Evolutionary conservation across 768 basidiomycete species (phyloP), one percentile per base, ranked within the genome.

Genomic region (Calocybe gangraenosa): DNA sequence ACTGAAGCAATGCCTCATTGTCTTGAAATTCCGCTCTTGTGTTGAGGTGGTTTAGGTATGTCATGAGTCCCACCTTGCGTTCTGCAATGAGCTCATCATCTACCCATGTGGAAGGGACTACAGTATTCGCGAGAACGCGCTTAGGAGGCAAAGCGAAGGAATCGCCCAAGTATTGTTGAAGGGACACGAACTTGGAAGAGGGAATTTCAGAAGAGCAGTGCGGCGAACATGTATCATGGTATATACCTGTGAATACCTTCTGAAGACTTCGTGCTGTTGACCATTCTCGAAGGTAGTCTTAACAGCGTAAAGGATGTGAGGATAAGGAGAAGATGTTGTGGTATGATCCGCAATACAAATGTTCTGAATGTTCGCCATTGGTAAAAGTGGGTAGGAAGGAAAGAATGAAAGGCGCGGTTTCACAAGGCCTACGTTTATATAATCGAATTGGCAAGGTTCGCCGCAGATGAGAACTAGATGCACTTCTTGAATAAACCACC

Each of bases 161-260:
- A 40, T 60, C 61, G 25, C 58, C 53, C 10, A 64, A 52, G 19
- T 49, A 46, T 20, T 56, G 51, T 19, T 37, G 23, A 22, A 44
- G 47, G 5, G n/a, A 15, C 18, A 61, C 57, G 38, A 67, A 66
- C 67, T 69, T 39, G 43, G 34, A 34, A 10, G 14, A 25, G 5
- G 13, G 35, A 28, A 44, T 14, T 18, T 30, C 25, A 28, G 10
- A 14, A 21, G 37, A 17, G n/a, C 11, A 30, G 25, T 40, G 18
- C 18, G 3, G 9, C 23, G 23, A 37, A 18, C 13, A 30, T 11
- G 17, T 7, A 14, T 25, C 23, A 37, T n/a, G n/a, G 10, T 36
- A 43, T 58, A 18, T 54, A 75, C 75, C 58, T 76, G 71, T 1
- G 76, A 78, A 58, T 73, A 76, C 35, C 73, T 61, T 20, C 66